phyloP scores from a whole-genome alignment of 352 stramenopile species.

The Globisporangium spiculum region DNA sequence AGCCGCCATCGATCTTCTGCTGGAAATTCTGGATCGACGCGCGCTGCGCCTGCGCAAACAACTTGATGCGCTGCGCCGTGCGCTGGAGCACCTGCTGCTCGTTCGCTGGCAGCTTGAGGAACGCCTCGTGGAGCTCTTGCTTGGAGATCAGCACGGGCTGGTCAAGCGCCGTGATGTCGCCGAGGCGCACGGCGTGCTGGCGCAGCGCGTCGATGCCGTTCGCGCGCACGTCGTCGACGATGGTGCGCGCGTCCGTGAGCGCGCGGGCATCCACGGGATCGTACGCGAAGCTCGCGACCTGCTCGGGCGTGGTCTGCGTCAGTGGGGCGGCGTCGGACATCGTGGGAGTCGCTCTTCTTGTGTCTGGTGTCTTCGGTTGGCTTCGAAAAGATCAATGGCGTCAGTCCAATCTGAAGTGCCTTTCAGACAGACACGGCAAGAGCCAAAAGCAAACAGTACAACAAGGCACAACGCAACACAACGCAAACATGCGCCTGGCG shows the following conservation, averaged over 20 bases:
- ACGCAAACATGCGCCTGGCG: background rate
- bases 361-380: background rate
- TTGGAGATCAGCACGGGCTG: conserved; percentile 51
- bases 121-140: conserved; percentile 80
- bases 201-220: conserved; percentile 46
- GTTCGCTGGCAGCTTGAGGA: conserved; percentile 59
- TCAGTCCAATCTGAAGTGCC: background rate
- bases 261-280: conserved; percentile 68
- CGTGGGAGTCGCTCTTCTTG: background rate
- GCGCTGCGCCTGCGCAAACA: conserved; percentile 94
- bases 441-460: background rate
- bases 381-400: conserved; percentile 6
- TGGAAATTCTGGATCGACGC: conserved; percentile 91
- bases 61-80: conserved; percentile 86
- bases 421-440: background rate
- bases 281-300: conserved; percentile 80
- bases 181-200: conserved; percentile 58
- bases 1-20: conserved; percentile 93
- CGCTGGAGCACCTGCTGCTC: conserved; percentile 86
- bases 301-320: conserved; percentile 62
- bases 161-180: conserved; percentile 47
- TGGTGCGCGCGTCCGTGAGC: conserved; percentile 56
- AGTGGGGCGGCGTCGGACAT: conserved; percentile 38
- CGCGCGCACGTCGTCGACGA: conserved; percentile 65
- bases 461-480: background rate